These are phyloP conservation scores for Volutella citrinella DNA, from an alignment of 2,329 filamentous ascomycete species.

Conservation along the genomic window DNA sequence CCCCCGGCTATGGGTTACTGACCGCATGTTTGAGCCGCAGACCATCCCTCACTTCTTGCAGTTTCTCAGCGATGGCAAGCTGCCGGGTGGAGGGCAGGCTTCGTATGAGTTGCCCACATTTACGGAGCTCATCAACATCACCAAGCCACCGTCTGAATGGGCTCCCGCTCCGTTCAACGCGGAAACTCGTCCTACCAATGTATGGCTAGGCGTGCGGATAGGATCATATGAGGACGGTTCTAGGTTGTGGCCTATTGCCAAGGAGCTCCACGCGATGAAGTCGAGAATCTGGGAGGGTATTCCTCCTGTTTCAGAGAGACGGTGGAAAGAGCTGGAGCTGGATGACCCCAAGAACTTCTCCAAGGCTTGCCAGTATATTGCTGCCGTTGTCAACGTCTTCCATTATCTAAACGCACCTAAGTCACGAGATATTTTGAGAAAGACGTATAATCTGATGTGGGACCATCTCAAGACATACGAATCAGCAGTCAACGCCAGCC, in stretches of 20 bases:
- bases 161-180: conserved; percentile 19
- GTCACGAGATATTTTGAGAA: conserved; percentile 17
- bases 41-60: conserved; percentile 17
- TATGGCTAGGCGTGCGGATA: conserved; percentile 12
- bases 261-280: conserved; percentile 29
- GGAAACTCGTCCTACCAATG: conserved; percentile 3
- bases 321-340: conserved; percentile 22
- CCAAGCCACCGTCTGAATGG: conserved; percentile 17
- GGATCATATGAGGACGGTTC: conserved; percentile 18
- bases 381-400: conserved; percentile 21
- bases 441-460: conserved; percentile 26
- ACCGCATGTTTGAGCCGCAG: conserved; percentile 23
- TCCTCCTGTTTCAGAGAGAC: conserved; percentile 23
- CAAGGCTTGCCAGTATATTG: conserved; percentile 22
- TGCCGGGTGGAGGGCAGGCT: conserved; percentile 10
- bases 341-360: conserved; percentile 20
- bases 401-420: conserved; percentile 21
- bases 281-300: conserved; percentile 27
- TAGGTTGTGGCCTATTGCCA: conserved; percentile 17
- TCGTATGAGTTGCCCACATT: conserved; percentile 3
- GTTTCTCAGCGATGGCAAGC: conserved; percentile 10
- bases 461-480: conserved; percentile 22
- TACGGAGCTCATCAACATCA: conserved; percentile 10
- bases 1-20: conserved; percentile 16
- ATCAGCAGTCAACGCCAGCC: conserved; percentile 20